A percentile compares a stretch with the other conserved stretches of the same genome.
Conservation (phyloP, 768 basidiomycete species). For the Psilocybe sp. region DNA sequence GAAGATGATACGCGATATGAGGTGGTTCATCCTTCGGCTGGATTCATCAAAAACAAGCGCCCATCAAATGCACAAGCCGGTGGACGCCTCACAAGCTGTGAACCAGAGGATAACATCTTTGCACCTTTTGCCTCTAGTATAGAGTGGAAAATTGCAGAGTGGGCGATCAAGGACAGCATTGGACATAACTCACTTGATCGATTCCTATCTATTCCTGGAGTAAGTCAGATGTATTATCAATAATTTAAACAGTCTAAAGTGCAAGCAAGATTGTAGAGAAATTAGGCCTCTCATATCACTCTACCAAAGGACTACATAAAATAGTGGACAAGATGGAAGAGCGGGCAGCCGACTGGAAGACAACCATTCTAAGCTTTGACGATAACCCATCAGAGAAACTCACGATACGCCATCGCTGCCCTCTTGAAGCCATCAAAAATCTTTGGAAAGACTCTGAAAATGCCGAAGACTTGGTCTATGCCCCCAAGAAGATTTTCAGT, state of each 20-base stretch:
- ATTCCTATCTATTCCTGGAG: conserved; percentile 21
- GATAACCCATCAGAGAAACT: conserved; percentile 15
- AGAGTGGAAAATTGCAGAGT: conserved; percentile 22
- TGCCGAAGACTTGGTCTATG: conserved; percentile 16
- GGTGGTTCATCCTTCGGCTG: too few relatives aligned
- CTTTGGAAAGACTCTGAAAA: conserved; percentile 27
- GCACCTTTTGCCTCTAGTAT: conserved; percentile 20
- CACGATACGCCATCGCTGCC: conserved; percentile 17
- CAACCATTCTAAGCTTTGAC: conserved; percentile 14
- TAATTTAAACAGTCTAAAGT: too few relatives aligned
- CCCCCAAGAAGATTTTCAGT: conserved; percentile 21
- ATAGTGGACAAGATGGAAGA: conserved; percentile 19
- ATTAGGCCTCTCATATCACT: conserved; percentile 21
- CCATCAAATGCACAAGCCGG: too few relatives aligned
- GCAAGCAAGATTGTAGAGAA: conserved; percentile 18
- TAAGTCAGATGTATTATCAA: conserved; percentile 2
- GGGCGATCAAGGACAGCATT: conserved; percentile 22
- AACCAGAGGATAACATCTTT: not conserved
- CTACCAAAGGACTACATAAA: conserved; percentile 16
- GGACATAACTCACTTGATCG: conserved; percentile 21
- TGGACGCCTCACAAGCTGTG: too few relatives aligned
- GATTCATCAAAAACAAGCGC: too few relatives aligned
- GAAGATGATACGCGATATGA: too few relatives aligned
- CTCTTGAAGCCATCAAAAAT: conserved; percentile 23
- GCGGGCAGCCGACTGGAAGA: conserved; percentile 17